Evolutionary conservation across 805 yeast species (phyloP).

Genomic region (Nakazawaea populi): DNA sequence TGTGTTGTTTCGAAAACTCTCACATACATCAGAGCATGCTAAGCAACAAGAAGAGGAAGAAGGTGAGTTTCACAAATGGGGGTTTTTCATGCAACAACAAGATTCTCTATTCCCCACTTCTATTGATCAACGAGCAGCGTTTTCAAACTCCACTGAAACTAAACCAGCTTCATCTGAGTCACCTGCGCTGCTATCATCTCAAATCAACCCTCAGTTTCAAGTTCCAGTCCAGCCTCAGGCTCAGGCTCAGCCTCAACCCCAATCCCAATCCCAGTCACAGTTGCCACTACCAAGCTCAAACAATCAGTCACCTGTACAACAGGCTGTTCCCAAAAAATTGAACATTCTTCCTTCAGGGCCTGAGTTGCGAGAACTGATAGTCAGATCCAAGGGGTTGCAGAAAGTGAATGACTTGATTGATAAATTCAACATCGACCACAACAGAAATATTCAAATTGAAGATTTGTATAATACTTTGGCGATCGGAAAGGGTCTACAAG

Average conservation of each 20-base stretch:
- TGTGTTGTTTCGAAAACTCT: constrained; percentile 54
- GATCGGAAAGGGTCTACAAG: background rate
- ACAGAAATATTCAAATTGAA: constrained; percentile 17
- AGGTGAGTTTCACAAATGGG: constrained; percentile 88
- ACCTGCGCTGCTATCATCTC: background rate
- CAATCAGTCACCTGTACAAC: background rate
- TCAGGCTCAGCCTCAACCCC: too few relatives aligned
- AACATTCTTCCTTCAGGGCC: constrained; percentile 47
- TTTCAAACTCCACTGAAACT: background rate
- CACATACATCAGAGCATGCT: constrained; percentile 63
- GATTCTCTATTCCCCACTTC: constrained; percentile 23
- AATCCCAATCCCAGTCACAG: background rate
- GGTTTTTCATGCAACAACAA: constrained; percentile 69
- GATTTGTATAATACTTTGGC: constrained; percentile 9
- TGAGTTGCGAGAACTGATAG: constrained; percentile 53
- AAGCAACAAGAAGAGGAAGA: constrained; percentile 83
- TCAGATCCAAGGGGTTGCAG: constrained; percentile 70
- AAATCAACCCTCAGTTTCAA: background rate
- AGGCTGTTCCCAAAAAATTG: constrained; percentile 16
- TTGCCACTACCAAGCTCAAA: background rate
- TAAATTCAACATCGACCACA: constrained; percentile 49
- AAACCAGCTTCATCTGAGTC: constrained; percentile 9
- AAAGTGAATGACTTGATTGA: constrained; percentile 62
- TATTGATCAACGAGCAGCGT: background rate
- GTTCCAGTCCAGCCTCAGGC: too few relatives aligned